Base-by-base conservation (phyloP, 2,329 filamentous ascomycete species). In the Trichoderma koningiopsis region DNA sequence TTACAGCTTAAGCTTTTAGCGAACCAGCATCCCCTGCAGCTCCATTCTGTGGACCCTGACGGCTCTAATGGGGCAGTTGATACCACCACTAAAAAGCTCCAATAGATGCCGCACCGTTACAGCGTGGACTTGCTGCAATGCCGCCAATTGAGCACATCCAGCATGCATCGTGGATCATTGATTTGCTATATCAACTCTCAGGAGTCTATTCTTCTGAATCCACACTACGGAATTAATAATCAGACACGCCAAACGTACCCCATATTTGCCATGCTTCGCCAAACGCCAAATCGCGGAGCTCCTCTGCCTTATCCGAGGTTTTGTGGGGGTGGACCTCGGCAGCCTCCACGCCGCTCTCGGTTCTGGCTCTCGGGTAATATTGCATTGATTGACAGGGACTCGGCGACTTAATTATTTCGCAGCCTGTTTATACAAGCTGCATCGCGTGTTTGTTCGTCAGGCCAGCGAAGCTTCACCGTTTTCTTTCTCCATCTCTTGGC, bases 291-390 rank as follows among this genome's bases (percentile, higher is more conserved):
- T 7, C 61, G 47, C 37, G 60, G 60, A 63, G 60, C 47, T 43
- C 35, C 13, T 29, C 5, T 24, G 40, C 63, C 52, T 40, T 52
- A 67, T 67, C 63, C 63, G 63, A 67, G 63, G 63, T 67, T 58
- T 59, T 67, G 63, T 67, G 63, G 63, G 63, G 63, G 63, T 59
- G 63, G 63, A 67, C 63, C 63, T 67, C 63, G 63, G 63, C 55
- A 58, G 53, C 53, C 40, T 47, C 27, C 35, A 66, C 27, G 37
- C 53, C 27, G 31, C n/a, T 37, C 37, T 57, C 40, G 37, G 53
- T 27, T 40, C 11, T 60, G 35, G 35, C 40, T 43, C 16, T 43
- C 40, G 40, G 40, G 14, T 27, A 27, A 27, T 19, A 7, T 10
- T 16, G 37, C 37, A 3, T 43, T n/a, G 40, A 3, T 43, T n/a